A percentile compares a stretch with the other conserved stretches of the same genome.
Conservation (phyloP, 306 rosid genomes). For the Medicago truncatula region MtrunA17r5.0-ANR NC_053045.1:74501-75000, state of each 20-base stretch:
- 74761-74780: conserved; percentile 93
- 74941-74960: conserved; percentile 44
- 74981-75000: conserved; percentile 63
- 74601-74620: conserved; percentile 24
- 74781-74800: conserved; percentile 73
- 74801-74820: conserved; percentile 79
- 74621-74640: conserved; percentile 24
- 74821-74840: conserved; percentile 84
- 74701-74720: conserved; percentile 89
- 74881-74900: conserved; percentile 54
- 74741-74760: conserved; percentile 73
- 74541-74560: conserved; percentile 21
- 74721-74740: conserved; percentile 88
- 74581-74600: not conserved
- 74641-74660: conserved; percentile 44
- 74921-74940: conserved; percentile 57
- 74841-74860: conserved; percentile 77
- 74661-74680: conserved; percentile 73
- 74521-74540: conserved; percentile 31
- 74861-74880: conserved; percentile 70
- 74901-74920: conserved; percentile 61
- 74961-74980: conserved; percentile 48
- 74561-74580: conserved; percentile 17
- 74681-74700: conserved; percentile 98
- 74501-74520: conserved; percentile 11